Evolutionary conservation across 1,284 basidiomycete genomes (phyloP), one percentile per base, ranked within the genome.

Genomic region (Microstroma glucosiphilum): DNA sequence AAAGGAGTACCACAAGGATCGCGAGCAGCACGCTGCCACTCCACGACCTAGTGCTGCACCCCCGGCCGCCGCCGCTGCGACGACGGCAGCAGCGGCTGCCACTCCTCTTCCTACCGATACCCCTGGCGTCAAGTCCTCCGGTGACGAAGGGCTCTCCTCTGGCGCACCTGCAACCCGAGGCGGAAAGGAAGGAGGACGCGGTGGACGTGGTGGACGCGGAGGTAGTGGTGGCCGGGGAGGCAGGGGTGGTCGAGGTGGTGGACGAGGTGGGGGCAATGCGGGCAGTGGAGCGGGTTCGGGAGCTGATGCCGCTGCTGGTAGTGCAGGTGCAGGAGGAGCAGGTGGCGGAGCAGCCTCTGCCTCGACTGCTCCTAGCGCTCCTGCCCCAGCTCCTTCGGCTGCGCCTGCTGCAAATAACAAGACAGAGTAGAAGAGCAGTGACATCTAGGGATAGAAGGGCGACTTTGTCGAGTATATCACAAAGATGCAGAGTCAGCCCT

Each of bases 201-300:
- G n/a, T 12, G 46, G 46, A n/a, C 46, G 46, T 48, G 46, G 46
- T 4, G 46, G n/a, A n/a, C 11, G 53, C 56, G 19, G 60, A 4
- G 30, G 30, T 37, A 9, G 30, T 37, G 30, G 30, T 37, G 30
- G 30, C 3, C 3, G 30, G 65, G 40, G 69, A 66, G 19, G 69
- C 65, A 59, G 67, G 64, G n/a, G 61, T 68, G 6, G 69, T 62
- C n/a, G 67, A 68, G 15, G 63, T 70, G n/a, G 69, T 63, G 0
- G 67, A 70, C 43, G 69, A 65, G 1, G 46, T 3, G 23, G 46
- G 7, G 46, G 46, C 46, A 48, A 23, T 48, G 46, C n/a, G 46
- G n/a, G 46, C 23, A 23, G 46, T 23, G 46, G 46, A 37, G 30
- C 30, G 30, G 30, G 30, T 9, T 37, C 30, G 30, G 30, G 30